Conservation (phyloP, 495 filamentous ascomycete species). For the Penicillium psychrofluorescens region DNA sequence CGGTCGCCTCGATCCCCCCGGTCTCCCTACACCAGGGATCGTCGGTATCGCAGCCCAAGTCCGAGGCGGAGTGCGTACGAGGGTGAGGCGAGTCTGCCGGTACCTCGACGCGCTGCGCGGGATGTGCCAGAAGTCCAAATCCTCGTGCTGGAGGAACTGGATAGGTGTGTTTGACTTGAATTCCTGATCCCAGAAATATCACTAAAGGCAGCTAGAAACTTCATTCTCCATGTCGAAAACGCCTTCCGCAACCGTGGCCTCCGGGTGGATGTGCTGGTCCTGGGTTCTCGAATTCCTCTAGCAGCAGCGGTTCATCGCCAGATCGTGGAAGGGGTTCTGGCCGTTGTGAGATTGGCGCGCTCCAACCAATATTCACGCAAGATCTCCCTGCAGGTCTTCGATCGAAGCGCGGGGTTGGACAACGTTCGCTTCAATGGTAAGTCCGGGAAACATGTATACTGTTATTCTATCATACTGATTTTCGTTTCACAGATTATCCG, state of each 20-base stretch:
- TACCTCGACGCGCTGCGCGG: constrained; percentile 64
- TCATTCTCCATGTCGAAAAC: constrained; percentile 73
- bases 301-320: constrained; percentile 74
- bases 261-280: constrained; percentile 64
- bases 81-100: constrained; percentile 55
- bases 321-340: constrained; percentile 82
- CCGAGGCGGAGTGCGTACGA: constrained; percentile 49
- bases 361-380: constrained; percentile 59
- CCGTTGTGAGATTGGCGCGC: constrained; percentile 67
- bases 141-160: constrained; percentile 71
- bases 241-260: constrained; percentile 64
- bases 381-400: constrained; percentile 77
- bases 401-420: constrained; percentile 60
- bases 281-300: constrained; percentile 71
- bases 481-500: constrained; percentile 56
- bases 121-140: constrained; percentile 91
- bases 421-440: constrained; percentile 71
- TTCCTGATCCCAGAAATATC: neutral
- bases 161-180: constrained; percentile 43
- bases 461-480: constrained; percentile 1
- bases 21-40: constrained; percentile 49
- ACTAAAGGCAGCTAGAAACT: constrained; percentile 46
- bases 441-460: constrained; percentile 2
- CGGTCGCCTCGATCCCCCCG: constrained; percentile 49
- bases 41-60: constrained; percentile 62